phyloP scores from a whole-genome alignment of 805 yeast species.

The Candida alai region DNA sequence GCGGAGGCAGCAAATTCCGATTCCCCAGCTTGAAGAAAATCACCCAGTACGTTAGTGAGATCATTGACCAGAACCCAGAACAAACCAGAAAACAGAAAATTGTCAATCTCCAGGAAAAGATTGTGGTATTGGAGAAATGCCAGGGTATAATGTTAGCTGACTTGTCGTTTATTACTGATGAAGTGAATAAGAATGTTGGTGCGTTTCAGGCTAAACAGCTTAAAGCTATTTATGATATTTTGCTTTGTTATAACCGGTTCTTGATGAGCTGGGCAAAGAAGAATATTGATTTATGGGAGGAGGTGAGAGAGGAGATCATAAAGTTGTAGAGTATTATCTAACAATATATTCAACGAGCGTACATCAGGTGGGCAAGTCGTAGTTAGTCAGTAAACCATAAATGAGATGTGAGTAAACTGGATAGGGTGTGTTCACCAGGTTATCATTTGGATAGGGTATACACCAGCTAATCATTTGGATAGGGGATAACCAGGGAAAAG shows the following conservation, averaged over 20 bases:
- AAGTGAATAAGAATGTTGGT: conserved; percentile 43
- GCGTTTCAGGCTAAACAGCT: conserved; percentile 49
- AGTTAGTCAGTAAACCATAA: too few species aligned
- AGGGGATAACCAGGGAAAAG: too few species aligned
- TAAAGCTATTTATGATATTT: conserved; percentile 48
- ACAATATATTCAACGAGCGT: too few species aligned
- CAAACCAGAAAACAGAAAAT: conserved; percentile 55
- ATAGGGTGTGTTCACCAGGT: too few species aligned
- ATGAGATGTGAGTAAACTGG: neutral
- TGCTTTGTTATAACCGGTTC: conserved; percentile 50
- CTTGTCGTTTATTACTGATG: conserved; percentile 39
- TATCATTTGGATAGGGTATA: too few species aligned
- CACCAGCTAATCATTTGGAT: too few species aligned
- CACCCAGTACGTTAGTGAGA: conserved; percentile 51
- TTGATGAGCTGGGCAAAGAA: conserved; percentile 65
- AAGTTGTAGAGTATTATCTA: conserved; percentile 10
- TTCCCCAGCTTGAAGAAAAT: conserved; percentile 50
- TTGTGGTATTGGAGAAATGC: conserved; percentile 51
- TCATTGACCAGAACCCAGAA: conserved; percentile 66
- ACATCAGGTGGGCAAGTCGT: too few species aligned
- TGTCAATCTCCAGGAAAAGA: conserved; percentile 45
- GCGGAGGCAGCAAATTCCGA: conserved; percentile 38
- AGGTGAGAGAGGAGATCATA: conserved; percentile 43
- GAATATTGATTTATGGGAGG: conserved; percentile 66
- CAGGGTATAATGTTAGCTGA: conserved; percentile 40